Base-by-base conservation (phyloP, 768 basidiomycete genomes). In the Albatrellus ellisii region DNA sequence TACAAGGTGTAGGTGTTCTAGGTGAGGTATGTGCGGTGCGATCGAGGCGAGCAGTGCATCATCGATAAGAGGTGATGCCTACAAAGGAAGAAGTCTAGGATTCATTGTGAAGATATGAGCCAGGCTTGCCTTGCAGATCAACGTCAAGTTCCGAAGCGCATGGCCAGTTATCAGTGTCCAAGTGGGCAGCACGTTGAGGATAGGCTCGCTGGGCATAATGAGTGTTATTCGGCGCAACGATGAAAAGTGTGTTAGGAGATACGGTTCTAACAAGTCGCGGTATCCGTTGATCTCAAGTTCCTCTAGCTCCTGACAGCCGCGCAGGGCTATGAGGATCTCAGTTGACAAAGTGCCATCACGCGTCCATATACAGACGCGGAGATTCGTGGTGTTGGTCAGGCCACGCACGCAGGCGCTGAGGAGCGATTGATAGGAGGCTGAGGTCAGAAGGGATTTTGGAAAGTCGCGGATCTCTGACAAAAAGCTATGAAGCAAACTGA, bases 201-300 rank as follows among this genome's bases (percentile, higher is more conserved):
- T 74, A 2, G 58, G 54, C 1, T 52, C 51, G 44, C 73, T 78
- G 11, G 85, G 84, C 85, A 86, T 84, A 39, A 88, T 84, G 43
- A 89, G 55, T 1, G 73, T 70, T 39, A 89, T 62, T 50, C 67
- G 72, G 8, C 59, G 60, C 27, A 87, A 59, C 15, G 55, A 60
- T n/a, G 54, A 59, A 52, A 88, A 79, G 1, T 49, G 59, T 7
- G 61, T 44, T 2, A 89, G 64, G 4, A 73, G 49, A 1, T 39
- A 38, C 0, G 79, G 72, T 46, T 78, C 60, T 48, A 80, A 83
- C 29, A 51, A 47, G 32, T 67, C 65, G 49, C 66, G 65, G 40
- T 74, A 67, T 1, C 84, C 85, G 42, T 88, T 89, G 31, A 89
- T 70, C 53, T 84, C 79, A 2, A 88, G 59, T 37, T 75, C 75